Evolutionary conservation across 129 eudicot species (phyloP).

Genomic region (Smallanthus sonchifolius): DNA sequence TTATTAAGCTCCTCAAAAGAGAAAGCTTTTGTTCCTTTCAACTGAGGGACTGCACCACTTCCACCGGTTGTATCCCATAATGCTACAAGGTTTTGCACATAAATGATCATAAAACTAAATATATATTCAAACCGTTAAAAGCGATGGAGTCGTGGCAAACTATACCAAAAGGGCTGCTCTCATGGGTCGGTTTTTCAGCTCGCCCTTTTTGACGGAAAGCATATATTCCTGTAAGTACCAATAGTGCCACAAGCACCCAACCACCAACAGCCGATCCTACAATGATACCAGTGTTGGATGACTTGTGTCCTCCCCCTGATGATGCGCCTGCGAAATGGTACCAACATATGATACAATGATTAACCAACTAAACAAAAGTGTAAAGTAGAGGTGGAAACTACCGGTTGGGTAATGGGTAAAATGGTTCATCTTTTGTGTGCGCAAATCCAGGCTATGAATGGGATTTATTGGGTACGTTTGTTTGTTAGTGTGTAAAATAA

Average conservation of each 20-base stretch:
- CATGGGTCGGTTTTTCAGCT: constrained; percentile 39
- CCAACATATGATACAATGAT: background rate
- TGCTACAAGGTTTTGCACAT: constrained; percentile 36
- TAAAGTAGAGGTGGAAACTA: background rate
- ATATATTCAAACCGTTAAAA: background rate
- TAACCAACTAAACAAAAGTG: background rate
- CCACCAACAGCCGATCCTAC: constrained; percentile 41
- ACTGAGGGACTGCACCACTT: constrained; percentile 61
- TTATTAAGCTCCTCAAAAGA: constrained; percentile 59
- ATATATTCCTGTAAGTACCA: constrained; percentile 42
- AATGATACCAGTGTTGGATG: constrained; percentile 32
- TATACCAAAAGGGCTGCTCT: constrained; percentile 51
- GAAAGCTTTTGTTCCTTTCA: constrained; percentile 60
- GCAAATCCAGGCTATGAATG: too few relatives aligned
- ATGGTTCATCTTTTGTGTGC: background rate
- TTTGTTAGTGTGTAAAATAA: too few relatives aligned
- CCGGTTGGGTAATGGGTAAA: background rate
- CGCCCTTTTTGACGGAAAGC: constrained; percentile 42
- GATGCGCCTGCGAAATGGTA: constrained; percentile 12
- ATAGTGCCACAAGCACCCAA: constrained; percentile 35
- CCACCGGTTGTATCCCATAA: constrained; percentile 49
- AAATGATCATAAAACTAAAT: background rate
- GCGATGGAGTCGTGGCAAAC: background rate
- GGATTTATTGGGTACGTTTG: too few relatives aligned
- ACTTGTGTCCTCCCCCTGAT: constrained; percentile 17